These are phyloP conservation scores for Debaryomyces hansenii DNA, from an alignment of 805 yeast genomes.

Conservation along the genomic window DNA sequence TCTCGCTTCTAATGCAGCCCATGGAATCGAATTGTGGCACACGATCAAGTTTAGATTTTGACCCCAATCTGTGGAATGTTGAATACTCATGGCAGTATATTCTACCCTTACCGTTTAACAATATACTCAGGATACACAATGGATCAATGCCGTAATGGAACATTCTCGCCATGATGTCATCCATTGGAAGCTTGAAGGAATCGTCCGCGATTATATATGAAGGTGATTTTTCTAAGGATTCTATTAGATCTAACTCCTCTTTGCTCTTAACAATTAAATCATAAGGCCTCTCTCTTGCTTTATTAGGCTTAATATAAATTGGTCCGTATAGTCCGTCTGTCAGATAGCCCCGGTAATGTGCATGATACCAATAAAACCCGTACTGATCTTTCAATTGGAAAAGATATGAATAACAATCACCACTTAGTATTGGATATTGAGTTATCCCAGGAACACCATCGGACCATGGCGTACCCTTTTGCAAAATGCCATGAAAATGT, in stretches of 20 bases:
- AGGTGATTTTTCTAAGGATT: slow-evolving; percentile 23
- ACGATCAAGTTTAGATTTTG: slow-evolving; percentile 12
- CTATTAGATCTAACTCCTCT: slow-evolving; percentile 27
- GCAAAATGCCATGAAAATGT: slow-evolving; percentile 57
- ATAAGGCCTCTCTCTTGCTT: slow-evolving; percentile 29
- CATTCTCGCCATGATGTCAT: slow-evolving; percentile 34
- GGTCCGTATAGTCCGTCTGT: slow-evolving; percentile 52
- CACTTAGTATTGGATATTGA: slow-evolving; percentile 51
- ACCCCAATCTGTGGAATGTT: slow-evolving; percentile 11
- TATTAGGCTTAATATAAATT: slow-evolving; percentile 40
- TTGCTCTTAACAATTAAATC: slow-evolving; percentile 19
- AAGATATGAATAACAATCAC: slow-evolving; percentile 38
- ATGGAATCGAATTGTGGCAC: not conserved
- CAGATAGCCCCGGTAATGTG: slow-evolving; percentile 48
- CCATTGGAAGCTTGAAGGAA: slow-evolving; percentile 35
- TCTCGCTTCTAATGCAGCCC: slow-evolving; percentile 1
- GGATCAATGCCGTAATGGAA: slow-evolving; percentile 32
- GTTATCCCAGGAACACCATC: slow-evolving; percentile 55
- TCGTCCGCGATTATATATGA: slow-evolving; percentile 36
- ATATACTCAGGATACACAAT: slow-evolving; percentile 28
- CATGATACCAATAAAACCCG: slow-evolving; percentile 60
- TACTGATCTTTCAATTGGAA: slow-evolving; percentile 40
- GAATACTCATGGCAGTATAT: slow-evolving; percentile 18
- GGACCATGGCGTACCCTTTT: slow-evolving; percentile 44
- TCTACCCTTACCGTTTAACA: slow-evolving; percentile 32